Evolutionary conservation across 1,284 basidiomycete genomes (phyloP), one percentile per base, ranked within the genome.

Genomic region (Rugosomyces carneus): DNA sequence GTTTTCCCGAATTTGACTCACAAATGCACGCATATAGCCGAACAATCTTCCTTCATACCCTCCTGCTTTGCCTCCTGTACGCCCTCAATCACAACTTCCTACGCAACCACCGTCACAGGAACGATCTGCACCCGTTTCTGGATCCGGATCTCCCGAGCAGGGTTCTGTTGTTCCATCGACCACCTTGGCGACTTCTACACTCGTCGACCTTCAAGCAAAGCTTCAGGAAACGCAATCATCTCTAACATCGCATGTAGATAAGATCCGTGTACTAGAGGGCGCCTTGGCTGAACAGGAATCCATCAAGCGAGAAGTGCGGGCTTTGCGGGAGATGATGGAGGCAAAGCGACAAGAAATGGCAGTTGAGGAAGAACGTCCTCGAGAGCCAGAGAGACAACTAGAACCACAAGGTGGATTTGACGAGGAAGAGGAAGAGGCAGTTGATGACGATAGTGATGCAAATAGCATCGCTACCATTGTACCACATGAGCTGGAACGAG

Each of bases 271-370:
- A 11, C 73, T 98, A 24, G 93, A 97, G 58, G 76, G 74, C 32
- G 78, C 93, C 42, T 75, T 96, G 38, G 76, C 89, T 0, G 93
- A 97, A 63, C 92, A 97, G 57, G 92, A 96, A 48, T 72, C 70
- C 7, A 81, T 98, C 61, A 89, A 89, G 63, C 72, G 74, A 27
- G 93, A 99, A 58, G 81, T 99, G 2, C 70, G 76, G 27, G 68
- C 72, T 1, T 70, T 93, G 44, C 71, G 84, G 11, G 81, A 86
- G 44, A 69, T 89, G 57, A 80, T 93, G 67, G 81, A 64, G 42
- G 44, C 40, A 24, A 56, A 51, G 36, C 47, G 52, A 34, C 53
- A 54, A 10, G 58, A 58, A 46, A 54, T 45, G 0, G 49, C 52
- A 13, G 18, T 37, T 5, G 31, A 39, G 34, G 49, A 47, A 13